Conservation (phyloP, 139 green algal species). For the Picochlorum sp. region DNA sequence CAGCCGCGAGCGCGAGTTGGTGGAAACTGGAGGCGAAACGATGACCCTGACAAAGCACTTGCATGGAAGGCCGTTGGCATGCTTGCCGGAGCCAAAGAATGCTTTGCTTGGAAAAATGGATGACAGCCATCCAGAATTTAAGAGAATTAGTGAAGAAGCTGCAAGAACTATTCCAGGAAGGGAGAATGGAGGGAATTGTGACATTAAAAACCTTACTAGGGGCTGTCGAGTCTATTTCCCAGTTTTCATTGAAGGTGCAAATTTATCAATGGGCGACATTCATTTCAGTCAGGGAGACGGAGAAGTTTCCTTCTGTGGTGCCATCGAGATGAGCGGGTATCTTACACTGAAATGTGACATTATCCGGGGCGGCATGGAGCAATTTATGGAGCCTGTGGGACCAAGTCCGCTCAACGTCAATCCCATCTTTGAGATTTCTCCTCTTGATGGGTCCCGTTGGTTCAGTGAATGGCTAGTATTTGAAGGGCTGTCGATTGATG, state of each 20-base stretch:
- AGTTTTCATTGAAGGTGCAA: slow-evolving; percentile 64
- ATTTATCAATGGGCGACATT: slow-evolving; percentile 62
- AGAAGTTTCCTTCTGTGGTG: slow-evolving; percentile 55
- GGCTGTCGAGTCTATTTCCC: slow-evolving; percentile 59
- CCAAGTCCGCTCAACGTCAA: slow-evolving; percentile 50
- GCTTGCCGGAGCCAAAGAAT: slow-evolving; percentile 39
- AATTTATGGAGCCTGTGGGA: slow-evolving; percentile 60
- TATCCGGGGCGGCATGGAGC: slow-evolving; percentile 54
- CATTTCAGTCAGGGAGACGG: slow-evolving; percentile 65
- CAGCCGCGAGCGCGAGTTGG: slow-evolving; percentile 38
- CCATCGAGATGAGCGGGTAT: slow-evolving; percentile 69
- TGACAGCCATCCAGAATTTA: slow-evolving; percentile 21
- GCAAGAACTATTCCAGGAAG: slow-evolving; percentile 61
- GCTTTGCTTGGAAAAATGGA: slow-evolving; percentile 39
- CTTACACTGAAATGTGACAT: slow-evolving; percentile 59
- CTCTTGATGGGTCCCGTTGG: slow-evolving; percentile 44
- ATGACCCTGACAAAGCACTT: slow-evolving; percentile 32
- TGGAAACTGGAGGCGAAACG: slow-evolving; percentile 26
- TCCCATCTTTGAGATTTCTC: slow-evolving; percentile 67
- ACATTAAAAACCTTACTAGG: slow-evolving; percentile 69
- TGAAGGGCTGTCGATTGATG: slow-evolving; percentile 53
- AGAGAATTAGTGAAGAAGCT: slow-evolving; percentile 33
- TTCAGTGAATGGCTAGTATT: slow-evolving; percentile 69
- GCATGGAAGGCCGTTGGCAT: slow-evolving; percentile 54
- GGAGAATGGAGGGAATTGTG: slow-evolving; percentile 66